These are phyloP conservation scores for Botrytis hyacinthi DNA, from an alignment of 2,329 filamentous ascomycete genomes.

Conservation along the genomic window DNA sequence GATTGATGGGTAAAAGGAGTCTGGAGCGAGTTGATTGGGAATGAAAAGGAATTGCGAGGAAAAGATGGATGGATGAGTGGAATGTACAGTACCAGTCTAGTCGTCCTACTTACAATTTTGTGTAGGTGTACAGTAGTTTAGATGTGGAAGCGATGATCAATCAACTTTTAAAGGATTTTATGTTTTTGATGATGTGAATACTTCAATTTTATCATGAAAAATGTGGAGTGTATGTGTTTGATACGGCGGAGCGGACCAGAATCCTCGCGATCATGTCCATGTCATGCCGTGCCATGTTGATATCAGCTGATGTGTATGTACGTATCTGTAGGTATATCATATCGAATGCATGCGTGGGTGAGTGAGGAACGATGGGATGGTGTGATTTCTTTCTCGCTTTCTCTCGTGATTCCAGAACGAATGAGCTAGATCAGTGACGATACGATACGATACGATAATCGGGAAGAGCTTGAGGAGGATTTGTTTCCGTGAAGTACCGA, in stretches of 20 bases:
- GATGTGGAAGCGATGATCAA: neutral
- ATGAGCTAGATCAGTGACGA: no score
- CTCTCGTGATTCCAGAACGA: no score
- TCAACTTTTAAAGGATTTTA: neutral
- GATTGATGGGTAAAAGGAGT: neutral
- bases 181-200: neutral
- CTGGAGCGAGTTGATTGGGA: neutral
- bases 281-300: neutral
- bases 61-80: neutral
- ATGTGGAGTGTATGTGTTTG: neutral
- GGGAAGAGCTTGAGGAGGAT: no score
- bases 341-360: no score
- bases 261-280: no score
- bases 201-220: neutral
- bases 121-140: constrained; percentile 5
- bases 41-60: neutral
- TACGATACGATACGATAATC: no score
- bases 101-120: neutral
- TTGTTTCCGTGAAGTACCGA: no score
- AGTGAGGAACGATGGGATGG: no score
- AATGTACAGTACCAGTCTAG: neutral
- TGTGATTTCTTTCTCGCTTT: no score
- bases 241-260: neutral
- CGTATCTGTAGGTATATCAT: no score
- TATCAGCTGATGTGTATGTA: neutral